Conservation (phyloP, 2,329 filamentous ascomycete species). For the Dothistroma septosporum region DNA sequence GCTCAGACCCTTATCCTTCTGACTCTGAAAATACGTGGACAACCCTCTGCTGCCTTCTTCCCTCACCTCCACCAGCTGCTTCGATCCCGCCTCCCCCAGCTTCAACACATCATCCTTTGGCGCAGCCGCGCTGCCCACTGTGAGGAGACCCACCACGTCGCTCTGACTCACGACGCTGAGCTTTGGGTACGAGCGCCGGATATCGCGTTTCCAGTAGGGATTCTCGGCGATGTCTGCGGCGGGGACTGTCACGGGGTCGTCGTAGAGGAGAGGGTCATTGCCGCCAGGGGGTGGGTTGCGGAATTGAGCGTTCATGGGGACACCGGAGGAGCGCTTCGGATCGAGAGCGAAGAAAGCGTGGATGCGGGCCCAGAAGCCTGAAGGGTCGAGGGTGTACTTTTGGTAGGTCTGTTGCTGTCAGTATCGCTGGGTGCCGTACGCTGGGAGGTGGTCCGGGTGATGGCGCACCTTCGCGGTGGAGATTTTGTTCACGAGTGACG, state of each 20-base stretch:
- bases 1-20: slow-evolving; percentile 49
- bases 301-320: slow-evolving; percentile 89
- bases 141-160: slow-evolving; percentile 79
- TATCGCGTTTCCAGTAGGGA: slow-evolving; percentile 93
- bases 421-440: not conserved
- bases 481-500: slow-evolving; percentile 17
- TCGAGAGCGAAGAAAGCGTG: slow-evolving; percentile 77
- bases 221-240: slow-evolving; percentile 86
- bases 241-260: slow-evolving; percentile 79
- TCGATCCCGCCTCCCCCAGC: slow-evolving; percentile 67
- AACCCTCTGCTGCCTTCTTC: slow-evolving; percentile 70
- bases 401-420: slow-evolving; percentile 38
- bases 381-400: slow-evolving; percentile 95
- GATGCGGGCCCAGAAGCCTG: slow-evolving; percentile 80
- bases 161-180: slow-evolving; percentile 76
- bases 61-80: slow-evolving; percentile 71
- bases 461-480: slow-evolving; percentile 17
- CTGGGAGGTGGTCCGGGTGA: slow-evolving; percentile 1
- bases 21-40: slow-evolving; percentile 63
- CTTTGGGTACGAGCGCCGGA: slow-evolving; percentile 74
- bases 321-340: slow-evolving; percentile 80
- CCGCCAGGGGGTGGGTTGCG: slow-evolving; percentile 78
- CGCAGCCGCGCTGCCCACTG: slow-evolving; percentile 72
- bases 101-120: slow-evolving; percentile 75
- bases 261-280: slow-evolving; percentile 66